Evolutionary conservation across 2,329 filamentous ascomycete species (phyloP), one percentile per base, ranked within the genome.

Genomic region (Monosporascus cannonballus): DNA sequence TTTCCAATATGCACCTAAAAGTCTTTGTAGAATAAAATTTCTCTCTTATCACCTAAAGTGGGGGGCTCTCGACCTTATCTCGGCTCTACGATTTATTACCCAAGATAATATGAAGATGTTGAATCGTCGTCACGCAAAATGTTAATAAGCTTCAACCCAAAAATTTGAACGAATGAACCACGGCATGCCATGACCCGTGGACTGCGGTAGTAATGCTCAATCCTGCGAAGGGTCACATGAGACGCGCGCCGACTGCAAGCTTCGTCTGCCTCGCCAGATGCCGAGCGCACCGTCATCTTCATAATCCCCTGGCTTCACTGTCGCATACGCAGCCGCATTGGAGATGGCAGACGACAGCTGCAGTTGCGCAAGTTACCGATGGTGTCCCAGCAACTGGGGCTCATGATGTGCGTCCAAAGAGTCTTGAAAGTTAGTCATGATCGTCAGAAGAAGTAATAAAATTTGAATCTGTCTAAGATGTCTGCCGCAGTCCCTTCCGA

Each of bases 241-340:
- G 68, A 65, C 71, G 70, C 65, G 69, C 69, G 58, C 64, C 73
- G 51, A 70, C 71, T 45, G 69, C 74, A 57, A 71, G 71, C 69
- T 78, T 81, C 67, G 69, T 78, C 59, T 77, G 75, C 56, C 70
- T 81, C 55, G 79, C 72, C 67, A 79, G 67, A 61, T 74, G 76
- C 60, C 72, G 73, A 50, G 71, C 75, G 50, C 72, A 71, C 58
- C 60, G 56, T 55, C 67, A 64, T 56, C 71, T 64, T 47, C 64
- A 66, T 61, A 61, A 56, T 69, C 66, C 64, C 64, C 67, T 56
- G 59, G 61, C 49, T 38, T 63, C 56, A 59, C 59, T 58, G 42
- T 59, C 59, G 47, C 48, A 47, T 44, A 45, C 41, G 36, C 46
- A 46, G 51, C 49, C 57, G 54, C 69, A 71, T 61, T 60, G 67